Conservation (phyloP, 2,329 filamentous ascomycete species). For the Cordyceps fumosorosea region DNA sequence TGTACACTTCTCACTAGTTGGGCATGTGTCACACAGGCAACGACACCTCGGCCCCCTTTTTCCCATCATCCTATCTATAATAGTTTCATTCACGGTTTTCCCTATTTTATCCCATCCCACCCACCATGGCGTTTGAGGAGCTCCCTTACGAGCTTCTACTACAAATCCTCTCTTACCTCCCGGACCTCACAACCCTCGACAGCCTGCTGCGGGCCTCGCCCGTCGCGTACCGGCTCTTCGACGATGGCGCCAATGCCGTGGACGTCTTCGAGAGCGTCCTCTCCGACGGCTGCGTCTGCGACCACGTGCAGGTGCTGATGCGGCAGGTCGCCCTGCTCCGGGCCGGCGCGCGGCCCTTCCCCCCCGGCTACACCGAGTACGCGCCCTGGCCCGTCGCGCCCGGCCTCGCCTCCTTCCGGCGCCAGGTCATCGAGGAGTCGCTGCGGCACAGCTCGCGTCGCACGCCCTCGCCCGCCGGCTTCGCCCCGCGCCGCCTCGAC, state of each 20-base stretch:
- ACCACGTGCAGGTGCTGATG: slow-evolving; percentile 6
- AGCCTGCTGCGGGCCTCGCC: slow-evolving; percentile 2
- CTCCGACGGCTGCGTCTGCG: not conserved
- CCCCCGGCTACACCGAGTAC: slow-evolving; percentile 8
- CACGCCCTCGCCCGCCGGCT: not conserved
- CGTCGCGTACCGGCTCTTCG: slow-evolving; percentile 1
- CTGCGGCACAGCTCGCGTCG: slow-evolving; percentile 4
- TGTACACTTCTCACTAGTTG: not conserved
- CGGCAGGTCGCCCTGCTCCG: slow-evolving; percentile 5
- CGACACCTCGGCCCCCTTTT: not conserved
- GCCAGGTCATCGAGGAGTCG: slow-evolving; percentile 6
- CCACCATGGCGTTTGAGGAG: slow-evolving; percentile 2
- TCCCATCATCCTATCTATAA: not conserved
- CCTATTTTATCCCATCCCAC: not conserved
- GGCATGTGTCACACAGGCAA: not conserved
- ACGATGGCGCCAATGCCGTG: not conserved
- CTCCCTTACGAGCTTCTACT: slow-evolving; percentile 7
- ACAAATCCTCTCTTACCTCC: not conserved
- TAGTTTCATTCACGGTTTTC: not conserved
- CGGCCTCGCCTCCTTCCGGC: not conserved
- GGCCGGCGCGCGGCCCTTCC: not conserved
- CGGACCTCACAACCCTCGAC: slow-evolving; percentile 1
- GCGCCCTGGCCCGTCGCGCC: slow-evolving; percentile 1
- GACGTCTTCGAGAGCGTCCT: not conserved
- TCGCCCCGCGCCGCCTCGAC: not conserved